Evolutionary conservation across 129 eudicot species (phyloP).

Genomic region (Sambucus nigra): DNA sequence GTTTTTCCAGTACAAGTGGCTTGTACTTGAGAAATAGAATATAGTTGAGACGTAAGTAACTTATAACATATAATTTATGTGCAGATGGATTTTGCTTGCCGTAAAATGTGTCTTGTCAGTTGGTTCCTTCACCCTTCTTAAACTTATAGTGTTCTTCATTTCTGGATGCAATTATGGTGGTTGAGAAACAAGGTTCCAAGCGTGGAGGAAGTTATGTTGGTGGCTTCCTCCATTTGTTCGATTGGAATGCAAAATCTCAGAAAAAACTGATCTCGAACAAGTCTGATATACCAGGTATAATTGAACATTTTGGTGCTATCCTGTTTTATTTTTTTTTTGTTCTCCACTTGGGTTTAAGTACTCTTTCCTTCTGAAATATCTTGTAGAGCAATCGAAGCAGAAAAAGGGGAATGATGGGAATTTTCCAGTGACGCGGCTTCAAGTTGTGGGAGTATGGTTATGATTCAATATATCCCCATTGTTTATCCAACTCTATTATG

Average conservation of each 20-base stretch:
- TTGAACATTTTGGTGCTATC: neutral
- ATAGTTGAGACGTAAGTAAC: neutral
- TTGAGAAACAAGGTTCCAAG: constrained; percentile 63
- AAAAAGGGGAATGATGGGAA: constrained; percentile 61
- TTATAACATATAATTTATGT: constrained; percentile 2
- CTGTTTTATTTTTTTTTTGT: neutral
- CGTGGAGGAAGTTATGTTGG: constrained; percentile 86
- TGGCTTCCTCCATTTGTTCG: constrained; percentile 85
- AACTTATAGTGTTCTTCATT: neutral
- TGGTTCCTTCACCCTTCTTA: constrained; percentile 1
- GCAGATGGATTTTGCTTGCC: constrained; percentile 29
- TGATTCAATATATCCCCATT: neutral
- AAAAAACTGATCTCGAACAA: constrained; percentile 81
- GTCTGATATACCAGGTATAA: constrained; percentile 61
- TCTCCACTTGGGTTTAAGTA: neutral
- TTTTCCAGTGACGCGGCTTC: constrained; percentile 50
- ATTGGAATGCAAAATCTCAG: constrained; percentile 92
- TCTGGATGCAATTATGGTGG: constrained; percentile 45
- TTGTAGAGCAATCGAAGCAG: constrained; percentile 74
- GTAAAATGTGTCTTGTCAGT: constrained; percentile 7
- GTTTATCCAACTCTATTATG: neutral
- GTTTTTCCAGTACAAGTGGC: too few relatives aligned
- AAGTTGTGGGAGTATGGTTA: constrained; percentile 31
- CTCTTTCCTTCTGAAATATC: neutral
- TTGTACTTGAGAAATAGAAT: too few relatives aligned